phyloP scores from a whole-genome alignment of 2,329 filamentous ascomycete species.

The Rutstroemia sp. region DNA sequence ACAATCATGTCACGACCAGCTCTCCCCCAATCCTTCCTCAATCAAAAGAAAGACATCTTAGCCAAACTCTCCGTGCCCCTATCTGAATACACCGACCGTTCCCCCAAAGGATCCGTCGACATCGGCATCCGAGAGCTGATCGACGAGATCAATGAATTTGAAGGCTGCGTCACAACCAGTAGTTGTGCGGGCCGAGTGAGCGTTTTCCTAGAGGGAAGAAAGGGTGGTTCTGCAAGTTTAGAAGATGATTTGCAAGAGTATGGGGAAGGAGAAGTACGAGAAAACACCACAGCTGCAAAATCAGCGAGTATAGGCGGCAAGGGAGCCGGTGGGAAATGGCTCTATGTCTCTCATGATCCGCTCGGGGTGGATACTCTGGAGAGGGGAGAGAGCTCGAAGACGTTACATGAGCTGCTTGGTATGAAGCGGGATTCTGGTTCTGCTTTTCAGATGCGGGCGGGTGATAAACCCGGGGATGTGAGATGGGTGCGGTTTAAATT shows the following conservation, averaged over 20 bases:
- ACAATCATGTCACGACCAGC: neutral
- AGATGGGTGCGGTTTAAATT: constrained; percentile 79
- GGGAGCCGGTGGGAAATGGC: constrained; percentile 74
- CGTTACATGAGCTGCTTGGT: constrained; percentile 32
- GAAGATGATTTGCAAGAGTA: constrained; percentile 8
- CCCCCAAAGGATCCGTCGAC: constrained; percentile 85
- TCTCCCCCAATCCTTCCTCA: constrained; percentile 37
- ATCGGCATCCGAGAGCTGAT: constrained; percentile 71
- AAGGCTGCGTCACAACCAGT: constrained; percentile 82
- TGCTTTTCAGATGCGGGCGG: constrained; percentile 2
- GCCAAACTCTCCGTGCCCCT: constrained; percentile 60
- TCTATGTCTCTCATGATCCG: constrained; percentile 81
- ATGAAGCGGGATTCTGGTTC: constrained; percentile 28
- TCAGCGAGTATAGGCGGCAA: constrained; percentile 62
- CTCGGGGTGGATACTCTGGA: constrained; percentile 32
- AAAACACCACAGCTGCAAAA: constrained; percentile 24
- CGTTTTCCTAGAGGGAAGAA: constrained; percentile 77
- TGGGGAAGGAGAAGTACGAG: neutral
- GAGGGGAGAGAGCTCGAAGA: constrained; percentile 18
- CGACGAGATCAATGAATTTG: constrained; percentile 63
- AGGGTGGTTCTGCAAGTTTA: constrained; percentile 22
- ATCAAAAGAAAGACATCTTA: constrained; percentile 68
- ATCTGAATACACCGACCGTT: constrained; percentile 70
- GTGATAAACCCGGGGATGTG: neutral
- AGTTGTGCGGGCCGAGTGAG: constrained; percentile 85